Conservation (phyloP, 1,284 basidiomycete species). For the Cronartium ribicola region DNA sequence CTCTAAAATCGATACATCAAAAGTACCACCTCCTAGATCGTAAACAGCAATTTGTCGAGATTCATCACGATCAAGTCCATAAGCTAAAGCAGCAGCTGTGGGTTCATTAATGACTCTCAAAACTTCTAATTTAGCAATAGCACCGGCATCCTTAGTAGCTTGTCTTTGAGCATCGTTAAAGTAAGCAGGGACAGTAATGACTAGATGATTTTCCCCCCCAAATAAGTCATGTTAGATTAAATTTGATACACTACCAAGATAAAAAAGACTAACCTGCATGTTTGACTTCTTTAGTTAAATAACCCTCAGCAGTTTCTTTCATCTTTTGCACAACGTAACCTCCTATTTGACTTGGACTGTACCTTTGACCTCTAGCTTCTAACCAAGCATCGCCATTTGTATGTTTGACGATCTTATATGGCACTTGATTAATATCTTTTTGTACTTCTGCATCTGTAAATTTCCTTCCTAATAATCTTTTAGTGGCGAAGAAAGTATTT, state of each 20-base stretch:
- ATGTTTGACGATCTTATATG: constrained; percentile 73
- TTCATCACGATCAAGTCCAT: constrained; percentile 80
- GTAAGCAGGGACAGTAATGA: constrained; percentile 94
- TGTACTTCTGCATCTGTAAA: constrained; percentile 90
- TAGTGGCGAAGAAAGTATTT: constrained; percentile 65
- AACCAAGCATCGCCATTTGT: constrained; percentile 65
- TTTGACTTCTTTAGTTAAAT: constrained; percentile 88
- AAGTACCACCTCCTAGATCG: constrained; percentile 89
- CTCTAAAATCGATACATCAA: constrained; percentile 96
- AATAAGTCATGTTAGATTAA: background rate
- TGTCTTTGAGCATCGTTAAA: constrained; percentile 99
- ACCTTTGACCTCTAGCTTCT: constrained; percentile 63
- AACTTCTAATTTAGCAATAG: constrained; percentile 93
- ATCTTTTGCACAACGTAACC: constrained; percentile 84
- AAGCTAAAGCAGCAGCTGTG: constrained; percentile 93
- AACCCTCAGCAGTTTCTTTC: constrained; percentile 89
- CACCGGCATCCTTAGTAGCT: constrained; percentile 95
- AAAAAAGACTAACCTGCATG: constrained; percentile 58
- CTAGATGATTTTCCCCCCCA: constrained; percentile 50
- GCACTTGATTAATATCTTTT: constrained; percentile 67
- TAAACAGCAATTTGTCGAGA: constrained; percentile 91
- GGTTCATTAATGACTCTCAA: constrained; percentile 99
- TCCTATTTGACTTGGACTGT: constrained; percentile 65
- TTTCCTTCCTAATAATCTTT: constrained; percentile 91
- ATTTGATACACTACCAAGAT: background rate